A percentile compares a stretch with the other conserved stretches of the same genome.
Conservation (phyloP, 208 protist genomes). For the Trypanosoma grayi region DNA sequence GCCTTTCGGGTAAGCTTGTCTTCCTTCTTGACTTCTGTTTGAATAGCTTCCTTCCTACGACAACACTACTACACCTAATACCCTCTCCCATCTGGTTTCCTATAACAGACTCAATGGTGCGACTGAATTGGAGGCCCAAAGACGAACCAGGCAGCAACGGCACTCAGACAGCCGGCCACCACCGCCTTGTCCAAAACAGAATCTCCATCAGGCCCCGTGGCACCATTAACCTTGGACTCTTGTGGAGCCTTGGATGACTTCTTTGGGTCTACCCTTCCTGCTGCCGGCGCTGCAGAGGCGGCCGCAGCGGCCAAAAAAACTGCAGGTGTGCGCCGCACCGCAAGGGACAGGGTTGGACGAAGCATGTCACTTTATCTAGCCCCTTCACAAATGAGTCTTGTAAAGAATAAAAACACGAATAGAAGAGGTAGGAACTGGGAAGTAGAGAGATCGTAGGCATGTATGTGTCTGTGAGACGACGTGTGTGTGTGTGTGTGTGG, state of each 20-base stretch:
- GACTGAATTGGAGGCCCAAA: slow-evolving; percentile 56
- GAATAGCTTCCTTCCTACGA: no score
- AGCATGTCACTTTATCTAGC: slow-evolving; percentile 31
- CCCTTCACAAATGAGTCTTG: not conserved
- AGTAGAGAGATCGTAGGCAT: slow-evolving; percentile 6
- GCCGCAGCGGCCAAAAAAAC: slow-evolving; percentile 16
- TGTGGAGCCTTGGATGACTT: not conserved
- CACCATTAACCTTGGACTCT: slow-evolving; percentile 53
- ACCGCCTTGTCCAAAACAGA: slow-evolving; percentile 69
- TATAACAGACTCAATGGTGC: slow-evolving; percentile 49
- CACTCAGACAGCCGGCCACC: slow-evolving; percentile 31
- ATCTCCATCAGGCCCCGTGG: slow-evolving; percentile 52
- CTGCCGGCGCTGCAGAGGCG: slow-evolving; percentile 1
- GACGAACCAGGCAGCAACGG: slow-evolving; percentile 55
- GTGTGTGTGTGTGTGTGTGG: no score
- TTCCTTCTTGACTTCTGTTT: no score
- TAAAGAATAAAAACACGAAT: slow-evolving; percentile 4
- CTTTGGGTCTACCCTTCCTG: slow-evolving; percentile 17
- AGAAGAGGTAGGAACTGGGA: not conserved
- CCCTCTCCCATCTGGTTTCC: not conserved
- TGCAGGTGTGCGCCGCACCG: slow-evolving; percentile 26
- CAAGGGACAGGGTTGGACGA: slow-evolving; percentile 34
- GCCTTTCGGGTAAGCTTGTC: no score
- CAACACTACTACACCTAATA: not conserved
- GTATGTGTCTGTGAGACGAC: no score